Percentiles rank a stretch among this genome's conserved stretches.
phyloP scores from a whole-genome alignment of 2,329 filamentous ascomycete species.

The Talaromyces sp. region DNA sequence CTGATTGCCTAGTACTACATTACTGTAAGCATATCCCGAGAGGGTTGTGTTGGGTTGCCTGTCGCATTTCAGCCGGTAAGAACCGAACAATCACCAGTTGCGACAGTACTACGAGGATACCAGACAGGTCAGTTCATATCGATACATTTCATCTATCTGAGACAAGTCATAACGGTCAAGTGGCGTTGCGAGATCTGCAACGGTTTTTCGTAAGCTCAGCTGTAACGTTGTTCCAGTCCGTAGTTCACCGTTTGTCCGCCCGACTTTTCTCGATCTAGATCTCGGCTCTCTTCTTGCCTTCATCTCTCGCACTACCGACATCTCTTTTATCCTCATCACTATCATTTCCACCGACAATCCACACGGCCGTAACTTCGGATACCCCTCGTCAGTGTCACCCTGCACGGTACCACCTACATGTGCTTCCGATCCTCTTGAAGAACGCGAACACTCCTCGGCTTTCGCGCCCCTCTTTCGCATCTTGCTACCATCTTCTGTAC shows the following conservation, averaged over 20 bases:
- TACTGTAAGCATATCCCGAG: background rate
- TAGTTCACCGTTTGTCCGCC: background rate
- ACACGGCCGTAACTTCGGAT: background rate
- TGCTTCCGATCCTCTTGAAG: background rate
- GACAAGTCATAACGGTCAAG: background rate
- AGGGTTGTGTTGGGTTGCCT: too few species aligned
- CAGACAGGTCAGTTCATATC: background rate
- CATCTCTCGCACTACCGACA: background rate
- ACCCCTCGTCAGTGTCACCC: constrained; percentile 2
- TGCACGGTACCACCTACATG: background rate
- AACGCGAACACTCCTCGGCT: background rate
- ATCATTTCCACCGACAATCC: background rate
- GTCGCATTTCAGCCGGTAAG: too few species aligned
- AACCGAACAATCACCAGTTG: too few species aligned
- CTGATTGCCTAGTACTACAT: background rate
- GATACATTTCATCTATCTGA: background rate
- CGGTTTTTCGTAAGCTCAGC: background rate
- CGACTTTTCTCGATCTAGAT: background rate
- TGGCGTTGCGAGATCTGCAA: constrained; percentile 6
- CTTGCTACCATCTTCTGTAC: background rate
- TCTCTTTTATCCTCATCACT: background rate
- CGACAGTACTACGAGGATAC: background rate
- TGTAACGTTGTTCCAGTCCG: constrained; percentile 2
- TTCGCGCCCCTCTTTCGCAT: background rate
- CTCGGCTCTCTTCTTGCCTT: background rate